Conservation (phyloP, 495 filamentous ascomycete genomes). For the Penicillium arizonense region DNA sequence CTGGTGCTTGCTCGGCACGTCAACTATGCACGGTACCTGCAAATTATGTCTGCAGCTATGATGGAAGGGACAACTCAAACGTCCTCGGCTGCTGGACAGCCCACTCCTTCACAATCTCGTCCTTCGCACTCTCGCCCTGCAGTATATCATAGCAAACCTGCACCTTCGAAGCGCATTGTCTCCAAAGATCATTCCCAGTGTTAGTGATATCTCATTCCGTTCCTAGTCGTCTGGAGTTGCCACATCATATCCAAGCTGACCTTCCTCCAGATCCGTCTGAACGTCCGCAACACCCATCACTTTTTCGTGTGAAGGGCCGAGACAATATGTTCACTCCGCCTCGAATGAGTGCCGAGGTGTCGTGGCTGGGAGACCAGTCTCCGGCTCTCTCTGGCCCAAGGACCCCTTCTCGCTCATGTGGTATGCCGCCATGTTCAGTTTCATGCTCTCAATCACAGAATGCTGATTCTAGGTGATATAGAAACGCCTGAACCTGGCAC, state of each 20-base stretch:
- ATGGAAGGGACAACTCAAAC: conserved; percentile 34
- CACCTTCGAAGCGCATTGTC: conserved; percentile 14
- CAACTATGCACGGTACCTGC: conserved; percentile 28
- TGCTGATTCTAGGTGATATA: conserved; percentile 15
- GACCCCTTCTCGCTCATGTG: conserved; percentile 22
- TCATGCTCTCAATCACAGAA: background rate
- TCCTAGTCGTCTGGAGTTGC: conserved; percentile 1
- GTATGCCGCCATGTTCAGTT: conserved; percentile 9
- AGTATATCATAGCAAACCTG: conserved; percentile 28
- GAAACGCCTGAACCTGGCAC: conserved; percentile 29
- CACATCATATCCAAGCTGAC: background rate
- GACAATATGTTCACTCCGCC: conserved; percentile 39
- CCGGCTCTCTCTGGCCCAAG: conserved; percentile 14
- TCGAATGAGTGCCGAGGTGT: conserved; percentile 27
- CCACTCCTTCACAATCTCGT: conserved; percentile 6
- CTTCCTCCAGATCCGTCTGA: conserved; percentile 18
- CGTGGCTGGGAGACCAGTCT: conserved; percentile 38
- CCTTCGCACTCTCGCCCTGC: conserved; percentile 25
- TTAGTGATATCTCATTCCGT: conserved; percentile 14
- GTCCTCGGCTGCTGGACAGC: conserved; percentile 26
- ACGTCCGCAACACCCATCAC: conserved; percentile 33
- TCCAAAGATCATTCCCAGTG: conserved; percentile 23
- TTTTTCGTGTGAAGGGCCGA: conserved; percentile 38
- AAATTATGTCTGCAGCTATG: conserved; percentile 17
- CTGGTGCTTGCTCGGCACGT: conserved; percentile 27